Conservation (phyloP, 768 basidiomycete species). For the Leucocoprinus sp. region DNA sequence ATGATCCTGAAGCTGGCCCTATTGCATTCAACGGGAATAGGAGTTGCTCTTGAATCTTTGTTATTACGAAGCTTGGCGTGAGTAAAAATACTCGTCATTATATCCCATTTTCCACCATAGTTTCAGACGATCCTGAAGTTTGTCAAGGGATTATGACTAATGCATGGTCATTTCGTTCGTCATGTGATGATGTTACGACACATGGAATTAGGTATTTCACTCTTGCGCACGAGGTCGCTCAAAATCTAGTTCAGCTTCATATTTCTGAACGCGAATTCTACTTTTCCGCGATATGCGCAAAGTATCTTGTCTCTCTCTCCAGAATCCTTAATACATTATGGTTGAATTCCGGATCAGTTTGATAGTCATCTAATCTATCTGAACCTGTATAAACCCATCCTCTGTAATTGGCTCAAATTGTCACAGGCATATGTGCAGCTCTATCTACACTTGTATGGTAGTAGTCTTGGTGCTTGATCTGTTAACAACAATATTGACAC, state of each 20-base stretch:
- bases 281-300: constrained; percentile 85
- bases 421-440: no score
- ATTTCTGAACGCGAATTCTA: constrained; percentile 94
- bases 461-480: no score
- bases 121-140: constrained; percentile 79
- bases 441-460: no score
- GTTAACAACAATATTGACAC: no score
- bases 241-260: constrained; percentile 81
- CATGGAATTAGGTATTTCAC: constrained; percentile 68
- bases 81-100: no score
- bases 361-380: no score
- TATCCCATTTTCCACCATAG: no score
- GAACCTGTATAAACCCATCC: no score
- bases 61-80: constrained; percentile 84
- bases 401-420: no score
- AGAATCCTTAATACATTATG: constrained; percentile 22
- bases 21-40: constrained; percentile 94
- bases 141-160: constrained; percentile 38
- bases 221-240: constrained; percentile 88
- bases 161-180: constrained; percentile 28
- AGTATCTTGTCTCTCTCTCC: constrained; percentile 37
- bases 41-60: constrained; percentile 83
- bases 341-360: no score
- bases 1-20: constrained; percentile 66
- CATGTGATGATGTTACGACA: background rate